Percentiles rank a stretch among this genome's conserved stretches.
phyloP scores from a whole-genome alignment of 2,329 filamentous ascomycete species.

The Aspergillus calidoustus region DNA sequence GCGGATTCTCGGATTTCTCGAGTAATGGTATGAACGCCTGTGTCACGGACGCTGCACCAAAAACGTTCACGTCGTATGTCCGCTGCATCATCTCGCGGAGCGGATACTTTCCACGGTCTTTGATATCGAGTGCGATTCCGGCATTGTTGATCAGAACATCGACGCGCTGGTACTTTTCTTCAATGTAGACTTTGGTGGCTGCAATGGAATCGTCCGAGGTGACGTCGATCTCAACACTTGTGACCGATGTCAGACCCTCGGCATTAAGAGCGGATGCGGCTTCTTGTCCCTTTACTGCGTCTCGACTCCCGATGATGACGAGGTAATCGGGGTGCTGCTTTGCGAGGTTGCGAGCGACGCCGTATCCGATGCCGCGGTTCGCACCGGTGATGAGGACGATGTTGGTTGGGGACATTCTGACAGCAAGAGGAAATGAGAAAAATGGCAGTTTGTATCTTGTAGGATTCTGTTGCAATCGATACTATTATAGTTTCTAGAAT shows the following conservation, averaged over 20 bases:
- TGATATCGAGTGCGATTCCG: constrained; percentile 6
- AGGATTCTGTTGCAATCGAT: no score
- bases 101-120: neutral
- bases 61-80: constrained; percentile 46
- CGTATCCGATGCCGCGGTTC: constrained; percentile 25
- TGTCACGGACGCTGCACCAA: constrained; percentile 45
- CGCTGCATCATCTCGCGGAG: constrained; percentile 33
- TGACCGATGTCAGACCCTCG: neutral
- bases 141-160: constrained; percentile 31
- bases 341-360: constrained; percentile 27
- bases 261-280: constrained; percentile 15
- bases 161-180: constrained; percentile 54
- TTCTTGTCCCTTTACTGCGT: constrained; percentile 17
- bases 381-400: constrained; percentile 1
- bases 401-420: neutral
- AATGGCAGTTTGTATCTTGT: no score
- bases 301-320: constrained; percentile 25
- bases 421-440: no score
- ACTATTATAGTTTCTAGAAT: no score
- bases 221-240: constrained; percentile 49
- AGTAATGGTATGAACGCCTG: constrained; percentile 41
- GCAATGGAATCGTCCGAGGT: constrained; percentile 55
- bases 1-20: constrained; percentile 32
- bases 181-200: constrained; percentile 59
- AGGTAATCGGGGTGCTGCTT: constrained; percentile 27